A percentile compares a stretch with the other conserved stretches of the same genome.
Conservation (phyloP, 352 stramenopile species). For the Thraustochytrium striatum region DNA sequence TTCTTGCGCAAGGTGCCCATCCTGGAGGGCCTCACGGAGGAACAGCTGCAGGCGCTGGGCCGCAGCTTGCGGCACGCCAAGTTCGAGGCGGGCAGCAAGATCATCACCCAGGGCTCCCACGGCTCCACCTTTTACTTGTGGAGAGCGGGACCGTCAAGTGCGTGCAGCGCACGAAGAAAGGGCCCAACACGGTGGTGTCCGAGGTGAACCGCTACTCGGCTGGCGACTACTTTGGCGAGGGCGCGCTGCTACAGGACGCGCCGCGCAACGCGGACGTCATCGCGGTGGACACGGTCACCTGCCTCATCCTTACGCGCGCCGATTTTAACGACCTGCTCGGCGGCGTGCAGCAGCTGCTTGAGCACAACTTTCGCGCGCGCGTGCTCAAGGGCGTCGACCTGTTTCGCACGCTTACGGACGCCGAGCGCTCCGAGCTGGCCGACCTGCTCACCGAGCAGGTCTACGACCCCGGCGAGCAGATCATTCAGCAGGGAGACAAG, state of each 20-base stretch:
- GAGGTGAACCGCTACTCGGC: slow-evolving; percentile 61
- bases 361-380: slow-evolving; percentile 50
- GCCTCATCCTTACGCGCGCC: slow-evolving; percentile 71
- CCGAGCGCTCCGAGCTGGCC: slow-evolving; percentile 16
- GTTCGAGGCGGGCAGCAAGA: slow-evolving; percentile 85
- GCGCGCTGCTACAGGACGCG: slow-evolving; percentile 83
- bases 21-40: slow-evolving; percentile 79
- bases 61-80: slow-evolving; percentile 88
- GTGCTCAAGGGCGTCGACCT: slow-evolving; percentile 46
- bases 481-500: slow-evolving; percentile 28
- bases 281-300: slow-evolving; percentile 65
- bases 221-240: slow-evolving; percentile 84
- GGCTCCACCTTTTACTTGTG: slow-evolving; percentile 79
- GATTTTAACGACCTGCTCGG: slow-evolving; percentile 59
- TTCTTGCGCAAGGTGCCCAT: slow-evolving; percentile 85
- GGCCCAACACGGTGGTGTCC: slow-evolving; percentile 73
- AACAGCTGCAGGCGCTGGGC: slow-evolving; percentile 80
- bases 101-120: slow-evolving; percentile 82
- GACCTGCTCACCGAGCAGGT: slow-evolving; percentile 34
- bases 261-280: slow-evolving; percentile 74
- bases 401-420: slow-evolving; percentile 37
- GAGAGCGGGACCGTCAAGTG: slow-evolving; percentile 79
- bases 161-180: slow-evolving; percentile 54
- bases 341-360: slow-evolving; percentile 53
- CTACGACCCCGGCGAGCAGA: slow-evolving; percentile 22